A percentile compares a stretch with the other conserved stretches of the same genome.
Conservation (phyloP, 2,329 filamentous ascomycete genomes). For the Apiospora malaysiana region DNA sequence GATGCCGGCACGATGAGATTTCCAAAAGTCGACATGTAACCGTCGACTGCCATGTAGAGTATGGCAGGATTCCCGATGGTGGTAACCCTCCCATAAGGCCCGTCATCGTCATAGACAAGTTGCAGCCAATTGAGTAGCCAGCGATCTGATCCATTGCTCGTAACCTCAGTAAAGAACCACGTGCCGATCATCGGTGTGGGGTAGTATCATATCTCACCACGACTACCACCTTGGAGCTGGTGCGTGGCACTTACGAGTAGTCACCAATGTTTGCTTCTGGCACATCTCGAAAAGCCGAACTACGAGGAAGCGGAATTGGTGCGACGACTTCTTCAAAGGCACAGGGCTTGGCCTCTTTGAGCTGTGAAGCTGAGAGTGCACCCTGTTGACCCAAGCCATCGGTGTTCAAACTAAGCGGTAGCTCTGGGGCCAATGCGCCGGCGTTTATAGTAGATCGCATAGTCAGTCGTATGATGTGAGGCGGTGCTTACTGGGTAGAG, state of each 20-base stretch:
- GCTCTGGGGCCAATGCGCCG: background rate
- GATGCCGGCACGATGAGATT: conserved; percentile 16
- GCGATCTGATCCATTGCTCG: background rate
- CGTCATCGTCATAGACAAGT: background rate
- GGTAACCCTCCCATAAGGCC: background rate
- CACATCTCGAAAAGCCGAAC: background rate
- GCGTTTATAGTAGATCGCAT: conserved; percentile 2
- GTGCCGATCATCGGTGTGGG: background rate
- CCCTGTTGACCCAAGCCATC: conserved; percentile 4
- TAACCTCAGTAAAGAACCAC: background rate
- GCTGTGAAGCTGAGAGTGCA: background rate
- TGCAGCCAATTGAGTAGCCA: background rate
- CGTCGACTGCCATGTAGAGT: background rate
- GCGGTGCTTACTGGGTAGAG: background rate
- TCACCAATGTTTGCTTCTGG: background rate
- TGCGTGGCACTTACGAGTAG: background rate
- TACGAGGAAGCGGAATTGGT: background rate
- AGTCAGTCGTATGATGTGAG: background rate
- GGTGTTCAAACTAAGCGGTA: conserved; percentile 5
- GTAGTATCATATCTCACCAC: background rate
- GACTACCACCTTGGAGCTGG: background rate
- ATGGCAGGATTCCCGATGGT: background rate
- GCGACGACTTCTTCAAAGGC: background rate
- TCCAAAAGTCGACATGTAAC: background rate
- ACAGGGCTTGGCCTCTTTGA: background rate